These are phyloP conservation scores for Trypanosomatidae sp. DNA, from an alignment of 208 protist genomes.

Conservation along the genomic window DNA sequence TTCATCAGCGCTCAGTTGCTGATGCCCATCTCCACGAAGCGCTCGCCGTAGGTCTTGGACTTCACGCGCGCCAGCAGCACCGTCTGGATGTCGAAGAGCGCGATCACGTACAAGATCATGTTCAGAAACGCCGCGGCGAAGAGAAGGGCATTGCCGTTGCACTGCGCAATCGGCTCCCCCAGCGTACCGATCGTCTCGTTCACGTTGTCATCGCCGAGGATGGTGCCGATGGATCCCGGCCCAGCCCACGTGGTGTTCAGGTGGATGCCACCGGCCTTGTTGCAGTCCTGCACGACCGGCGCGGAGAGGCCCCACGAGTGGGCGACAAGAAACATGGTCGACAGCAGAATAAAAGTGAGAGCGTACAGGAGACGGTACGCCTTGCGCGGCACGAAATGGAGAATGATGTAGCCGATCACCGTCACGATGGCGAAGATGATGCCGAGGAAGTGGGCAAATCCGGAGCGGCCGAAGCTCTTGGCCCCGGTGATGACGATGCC, in stretches of 20 bases:
- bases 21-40: conserved; percentile 85
- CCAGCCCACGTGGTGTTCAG: conserved; percentile 28
- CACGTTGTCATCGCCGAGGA: conserved; percentile 24
- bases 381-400: conserved; percentile 82
- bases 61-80: conserved; percentile 69
- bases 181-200: conserved; percentile 39
- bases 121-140: conserved; percentile 63
- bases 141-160: conserved; percentile 42
- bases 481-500: conserved; percentile 47
- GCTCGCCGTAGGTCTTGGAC: conserved; percentile 83
- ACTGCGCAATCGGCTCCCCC: conserved; percentile 53
- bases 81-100: conserved; percentile 82
- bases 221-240: conserved; percentile 17
- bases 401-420: conserved; percentile 54
- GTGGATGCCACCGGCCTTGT: conserved; percentile 9
- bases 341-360: conserved; percentile 60
- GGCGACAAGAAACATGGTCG: conserved; percentile 55
- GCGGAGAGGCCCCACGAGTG: conserved; percentile 69
- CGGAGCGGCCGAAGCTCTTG: conserved; percentile 53
- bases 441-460: conserved; percentile 78
- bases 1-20: too few species aligned
- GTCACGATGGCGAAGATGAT: conserved; percentile 59
- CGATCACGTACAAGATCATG: conserved; percentile 61
- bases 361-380: conserved; percentile 78
- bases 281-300: conserved; percentile 63